Base-by-base conservation (phyloP, 768 basidiomycete species). In the Tulasnella calospora region DNA sequence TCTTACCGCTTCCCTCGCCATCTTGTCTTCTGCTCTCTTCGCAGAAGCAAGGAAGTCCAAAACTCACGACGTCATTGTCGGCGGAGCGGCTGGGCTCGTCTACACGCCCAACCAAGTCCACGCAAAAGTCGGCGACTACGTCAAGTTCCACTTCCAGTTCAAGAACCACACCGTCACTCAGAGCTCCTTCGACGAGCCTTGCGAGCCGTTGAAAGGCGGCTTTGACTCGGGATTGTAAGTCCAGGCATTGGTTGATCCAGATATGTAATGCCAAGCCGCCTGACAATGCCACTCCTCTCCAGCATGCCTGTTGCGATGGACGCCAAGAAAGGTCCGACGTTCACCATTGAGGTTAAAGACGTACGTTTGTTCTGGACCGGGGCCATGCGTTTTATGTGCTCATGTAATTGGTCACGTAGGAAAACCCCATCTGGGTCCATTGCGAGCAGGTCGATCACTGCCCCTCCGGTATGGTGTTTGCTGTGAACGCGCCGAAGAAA, bases 151-250 rank as follows among this genome's bases (percentile, higher is more conserved):
- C 57, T 77, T 77, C 76, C 61, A 70, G 27, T 35, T 38, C 38
- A 77, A 77, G 67, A 77, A 77, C 41, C 76, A 77, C 47, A 77
- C 57, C 47, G 76, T 77, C 76, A 77, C 76, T 36, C 57, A 77
- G 57, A 69, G 57, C 69, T 77, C 76, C 12, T 77, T 77, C 38
- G 61, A 77, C 9, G 38, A 61, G 3, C 76, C 76, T 41, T 77
- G 76, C 40, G 27, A 71, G 6, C 38, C 51, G 10, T n/a, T 69
- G 36, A 35, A 69, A n/a, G 76, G 76, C 33, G 74, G 79, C 27
- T 79, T 81, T 36, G 71, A 80, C 51, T 71, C 75, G 2, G 80
- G 80, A 13, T 81, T 81, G 79, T 80, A 71, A 17, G 79, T 61
- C 21, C 15, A 19, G 40, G n/a, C 30, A 2, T 12, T 17, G n/a